phyloP scores from a whole-genome alignment of 306 rosid genomes.

The Ochetophila trinervis region DNA sequence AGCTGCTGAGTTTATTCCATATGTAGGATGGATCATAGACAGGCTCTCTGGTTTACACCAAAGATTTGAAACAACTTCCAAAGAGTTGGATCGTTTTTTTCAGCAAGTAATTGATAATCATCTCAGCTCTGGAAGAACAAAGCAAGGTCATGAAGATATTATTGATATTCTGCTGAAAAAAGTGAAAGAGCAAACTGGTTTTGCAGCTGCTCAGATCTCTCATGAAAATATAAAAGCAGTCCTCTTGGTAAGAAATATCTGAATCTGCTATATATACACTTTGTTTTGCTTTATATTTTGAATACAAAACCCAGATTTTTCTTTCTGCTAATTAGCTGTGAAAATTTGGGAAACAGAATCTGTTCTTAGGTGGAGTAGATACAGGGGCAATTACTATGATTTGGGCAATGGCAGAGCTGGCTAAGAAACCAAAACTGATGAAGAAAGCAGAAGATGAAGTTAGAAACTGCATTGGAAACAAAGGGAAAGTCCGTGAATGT shows the following conservation, averaged over 20 bases:
- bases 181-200: not conserved
- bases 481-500: constrained; percentile 7
- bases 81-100: constrained; percentile 36
- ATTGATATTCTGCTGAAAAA: constrained; percentile 23
- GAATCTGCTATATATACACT: not conserved
- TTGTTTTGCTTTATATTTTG: not conserved
- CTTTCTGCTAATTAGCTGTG: not conserved
- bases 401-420: constrained; percentile 21
- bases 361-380: constrained; percentile 11
- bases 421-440: constrained; percentile 8
- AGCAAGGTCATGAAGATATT: constrained; percentile 22
- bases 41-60: constrained; percentile 22
- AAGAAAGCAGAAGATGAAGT: constrained; percentile 19
- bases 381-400: constrained; percentile 1
- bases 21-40: constrained; percentile 49
- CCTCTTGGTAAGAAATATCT: constrained; percentile 23
- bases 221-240: constrained; percentile 36
- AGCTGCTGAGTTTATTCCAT: constrained; percentile 32
- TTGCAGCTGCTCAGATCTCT: not conserved
- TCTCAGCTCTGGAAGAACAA: constrained; percentile 7
- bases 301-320: not conserved
- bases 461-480: constrained; percentile 9
- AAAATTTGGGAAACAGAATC: constrained; percentile 21
- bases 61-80: constrained; percentile 26
- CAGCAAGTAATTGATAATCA: constrained; percentile 35